Conservation (phyloP, 2,329 filamentous ascomycete genomes). For the Neofusicoccum parvum region DNA sequence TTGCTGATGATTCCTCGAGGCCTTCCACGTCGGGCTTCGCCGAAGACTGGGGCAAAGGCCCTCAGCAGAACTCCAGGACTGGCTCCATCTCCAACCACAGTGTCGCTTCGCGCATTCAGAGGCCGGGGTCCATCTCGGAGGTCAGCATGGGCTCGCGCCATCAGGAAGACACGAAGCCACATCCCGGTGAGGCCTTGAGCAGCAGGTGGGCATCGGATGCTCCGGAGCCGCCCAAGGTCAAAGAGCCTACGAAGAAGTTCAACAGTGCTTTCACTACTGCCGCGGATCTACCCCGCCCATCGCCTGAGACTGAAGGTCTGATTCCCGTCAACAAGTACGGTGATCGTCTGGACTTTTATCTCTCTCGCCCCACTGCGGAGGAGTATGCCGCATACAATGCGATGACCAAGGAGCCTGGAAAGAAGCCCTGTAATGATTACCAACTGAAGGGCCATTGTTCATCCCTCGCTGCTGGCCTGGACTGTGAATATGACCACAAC, state of each 20-base stretch:
- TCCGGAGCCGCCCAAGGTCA: neutral
- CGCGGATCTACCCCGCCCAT: conserved; percentile 14
- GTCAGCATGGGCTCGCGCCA: conserved; percentile 7
- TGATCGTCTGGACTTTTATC: conserved; percentile 51
- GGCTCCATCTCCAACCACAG: neutral
- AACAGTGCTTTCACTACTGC: conserved; percentile 7
- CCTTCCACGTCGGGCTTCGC: neutral
- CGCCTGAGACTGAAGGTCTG: conserved; percentile 24
- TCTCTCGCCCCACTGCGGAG: conserved; percentile 38
- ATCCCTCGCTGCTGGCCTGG: neutral
- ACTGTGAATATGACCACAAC: conserved; percentile 51
- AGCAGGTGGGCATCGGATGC: neutral
- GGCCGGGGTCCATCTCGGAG: neutral
- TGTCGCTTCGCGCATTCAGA: neutral
- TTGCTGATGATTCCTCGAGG: neutral
- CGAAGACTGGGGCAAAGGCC: conserved; percentile 9
- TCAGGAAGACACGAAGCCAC: neutral
- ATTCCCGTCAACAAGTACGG: conserved; percentile 52
- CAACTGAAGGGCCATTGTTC: conserved; percentile 48
- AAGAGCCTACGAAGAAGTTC: neutral
- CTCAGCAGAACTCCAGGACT: neutral
- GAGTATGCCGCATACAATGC: conserved; percentile 45
- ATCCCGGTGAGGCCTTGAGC: neutral
- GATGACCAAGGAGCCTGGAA: conserved; percentile 30
- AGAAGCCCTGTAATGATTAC: conserved; percentile 54